These are phyloP conservation scores for Diddensiella caesifluorescens DNA, from an alignment of 805 yeast genomes.

Conservation along the genomic window DNA sequence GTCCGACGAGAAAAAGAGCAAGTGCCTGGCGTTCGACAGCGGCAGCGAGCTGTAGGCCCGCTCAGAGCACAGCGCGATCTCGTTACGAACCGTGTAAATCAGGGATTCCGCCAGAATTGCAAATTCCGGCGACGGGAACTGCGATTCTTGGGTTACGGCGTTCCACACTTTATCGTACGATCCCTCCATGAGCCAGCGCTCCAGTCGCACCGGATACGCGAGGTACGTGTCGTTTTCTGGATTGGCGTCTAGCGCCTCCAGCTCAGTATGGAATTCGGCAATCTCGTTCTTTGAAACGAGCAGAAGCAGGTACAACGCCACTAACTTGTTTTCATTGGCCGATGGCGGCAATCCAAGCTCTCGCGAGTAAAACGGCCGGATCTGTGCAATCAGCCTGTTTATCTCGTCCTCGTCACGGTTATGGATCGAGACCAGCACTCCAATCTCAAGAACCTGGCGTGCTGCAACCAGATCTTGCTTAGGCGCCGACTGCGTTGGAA, in stretches of 20 bases:
- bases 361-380: conserved; percentile 67
- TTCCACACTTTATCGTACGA: conserved; percentile 89
- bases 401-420: conserved; percentile 57
- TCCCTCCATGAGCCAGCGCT: conserved; percentile 94
- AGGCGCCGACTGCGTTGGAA: conserved; percentile 48
- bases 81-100: conserved; percentile 73
- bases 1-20: conserved; percentile 64
- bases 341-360: conserved; percentile 40
- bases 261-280: conserved; percentile 83
- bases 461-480: conserved; percentile 65
- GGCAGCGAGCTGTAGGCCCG: conserved; percentile 73
- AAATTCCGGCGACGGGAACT: conserved; percentile 62
- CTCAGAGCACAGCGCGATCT: conserved; percentile 80
- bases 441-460: conserved; percentile 79
- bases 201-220: conserved; percentile 81
- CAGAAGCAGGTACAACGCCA: conserved; percentile 69
- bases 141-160: conserved; percentile 51
- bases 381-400: conserved; percentile 64
- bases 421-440: conserved; percentile 74
- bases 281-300: conserved; percentile 78
- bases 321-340: conserved; percentile 62
- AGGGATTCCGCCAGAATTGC: conserved; percentile 70
- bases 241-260: conserved; percentile 62
- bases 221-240: conserved; percentile 66
- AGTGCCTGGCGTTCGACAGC: conserved; percentile 70